Base-by-base conservation (phyloP, 164 flowering plant genomes). In the Euptelea pleiosperma region DNA sequence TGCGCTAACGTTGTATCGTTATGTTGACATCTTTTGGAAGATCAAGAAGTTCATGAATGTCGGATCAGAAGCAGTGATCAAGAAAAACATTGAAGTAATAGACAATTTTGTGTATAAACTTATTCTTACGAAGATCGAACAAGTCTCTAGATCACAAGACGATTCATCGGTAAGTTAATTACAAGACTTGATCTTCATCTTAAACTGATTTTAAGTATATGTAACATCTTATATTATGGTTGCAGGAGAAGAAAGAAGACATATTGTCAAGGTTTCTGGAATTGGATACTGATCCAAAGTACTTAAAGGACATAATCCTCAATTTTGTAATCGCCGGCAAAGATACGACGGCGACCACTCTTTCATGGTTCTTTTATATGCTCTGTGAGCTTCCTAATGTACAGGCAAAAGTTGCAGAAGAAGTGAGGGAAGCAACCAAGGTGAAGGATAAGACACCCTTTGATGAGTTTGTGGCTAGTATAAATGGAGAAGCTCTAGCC, bases 291-390 rank as follows among this genome's bases (percentile, higher is more conserved):
- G 80, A 79, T 39, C 71, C 64, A 6, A 75, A 62, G 52, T 84
- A 77, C 65, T 60, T 87, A 61, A 58, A 81, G 36, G 90, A 87
- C 54, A 79, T 82, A 52, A 75, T 82, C 36, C 69, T 84, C 18
- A 84, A 69, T 58, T 80, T 87, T 62, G 57, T 87, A 4, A 75
- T 83, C 29, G 91, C 91, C 45, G 91, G 90, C 0, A 87, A 82
- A 61, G 95, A 87, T 69, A 81, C 91, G 30, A 79, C 90, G 8
- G 89, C 88, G 33, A 51, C 60, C 15, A 70, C 95, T 2, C 77
- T 84, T n/a, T 69, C 91, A 0, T 87, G 91, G 91, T 84, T 87
- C 57, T 37, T 81, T 36, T 84, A 79, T 73, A 63, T 78, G 79
- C 69, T 84, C 4, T 84, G 88, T 82, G 77, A 79, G 71, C 65